Conservation (phyloP, 805 yeast species). For the Pichia cabralensis region DNA sequence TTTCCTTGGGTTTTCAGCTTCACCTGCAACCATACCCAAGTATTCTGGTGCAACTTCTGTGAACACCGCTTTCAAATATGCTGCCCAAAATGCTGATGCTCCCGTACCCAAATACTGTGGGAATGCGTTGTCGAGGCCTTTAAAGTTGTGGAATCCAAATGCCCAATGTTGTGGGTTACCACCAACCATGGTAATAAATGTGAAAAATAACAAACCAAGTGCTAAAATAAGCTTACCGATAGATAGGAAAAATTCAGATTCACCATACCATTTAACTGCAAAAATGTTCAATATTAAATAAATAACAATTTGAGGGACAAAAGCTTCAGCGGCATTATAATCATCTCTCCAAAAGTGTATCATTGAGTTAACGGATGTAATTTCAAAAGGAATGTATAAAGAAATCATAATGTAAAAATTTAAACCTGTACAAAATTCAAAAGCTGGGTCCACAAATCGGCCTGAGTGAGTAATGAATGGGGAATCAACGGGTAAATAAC, state of each 20-base stretch:
- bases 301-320: slow-evolving; percentile 53
- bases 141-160: slow-evolving; percentile 22
- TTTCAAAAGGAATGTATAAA: slow-evolving; percentile 73
- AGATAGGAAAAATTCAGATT: slow-evolving; percentile 71
- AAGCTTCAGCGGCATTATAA: slow-evolving; percentile 60
- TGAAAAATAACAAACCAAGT: slow-evolving; percentile 63
- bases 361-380: slow-evolving; percentile 69
- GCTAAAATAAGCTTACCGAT: slow-evolving; percentile 66
- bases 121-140: slow-evolving; percentile 31
- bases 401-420: slow-evolving; percentile 71
- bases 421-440: slow-evolving; percentile 71
- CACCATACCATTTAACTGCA: slow-evolving; percentile 73
- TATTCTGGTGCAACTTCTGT: slow-evolving; percentile 80
- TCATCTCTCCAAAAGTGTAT: slow-evolving; percentile 76
- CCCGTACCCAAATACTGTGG: slow-evolving; percentile 48
- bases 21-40: slow-evolving; percentile 79
- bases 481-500: slow-evolving; percentile 64
- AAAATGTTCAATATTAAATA: slow-evolving; percentile 58
- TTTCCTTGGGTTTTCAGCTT: slow-evolving; percentile 48
- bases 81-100: slow-evolving; percentile 55
- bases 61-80: slow-evolving; percentile 62
- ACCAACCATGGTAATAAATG: slow-evolving; percentile 77
- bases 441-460: slow-evolving; percentile 67
- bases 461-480: slow-evolving; percentile 72
- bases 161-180: slow-evolving; percentile 64